Base-by-base conservation (phyloP, 2,329 filamentous ascomycete genomes). In the Penicillium sp. region DNA sequence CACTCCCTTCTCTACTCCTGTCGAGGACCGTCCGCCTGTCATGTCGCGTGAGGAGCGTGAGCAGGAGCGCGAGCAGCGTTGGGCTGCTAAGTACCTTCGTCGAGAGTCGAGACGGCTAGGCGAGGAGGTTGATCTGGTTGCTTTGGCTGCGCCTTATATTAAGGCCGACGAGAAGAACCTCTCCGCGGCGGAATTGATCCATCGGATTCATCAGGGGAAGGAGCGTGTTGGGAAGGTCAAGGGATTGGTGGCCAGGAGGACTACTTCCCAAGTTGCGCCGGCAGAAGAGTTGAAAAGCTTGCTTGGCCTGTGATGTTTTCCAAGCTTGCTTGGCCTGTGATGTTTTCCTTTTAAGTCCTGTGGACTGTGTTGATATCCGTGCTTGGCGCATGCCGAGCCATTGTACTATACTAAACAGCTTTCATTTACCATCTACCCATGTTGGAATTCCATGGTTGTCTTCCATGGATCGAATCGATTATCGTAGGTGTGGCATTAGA, bases 21-120 rank as follows among this genome's bases (percentile, higher is more conserved):
- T 69, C 39, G 57, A 59, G 8, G 54, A 63, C 7, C 55, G 66
- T 14, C 64, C 65, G 30, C 32, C 59, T 23, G 58, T 68, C 5
- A 32, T 62, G 53, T 59, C 55, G 12, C 46, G 55, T 13, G 55
- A 56, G 41, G 61, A 67, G 46, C 56, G 63, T 11, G 55, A 65
- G 40, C 52, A 46, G 16, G 44, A 54, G 49, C 50, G 57, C 6
- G 52, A 52, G 29, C 35, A 41, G 9, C 60, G 61, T 45, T 56
- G 58, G 47, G 50, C 52, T 30, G 53, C 42, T 6, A 64, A 67
- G 45, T 53, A 54, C 35, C 37, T 57, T 38, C 52, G 58, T 27
- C 50, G 56, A 32, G 58, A 63, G 37, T 48, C 45, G 16, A 54
- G 47, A 39, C 45, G 50, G 14, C 35, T 45, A n/a, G 51, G 52